A percentile compares a stretch with the other conserved stretches of the same genome.
These are phyloP conservation scores for Rhazya stricta DNA, from an alignment of 257 asterid species.

Conservation along the genomic window DNA sequence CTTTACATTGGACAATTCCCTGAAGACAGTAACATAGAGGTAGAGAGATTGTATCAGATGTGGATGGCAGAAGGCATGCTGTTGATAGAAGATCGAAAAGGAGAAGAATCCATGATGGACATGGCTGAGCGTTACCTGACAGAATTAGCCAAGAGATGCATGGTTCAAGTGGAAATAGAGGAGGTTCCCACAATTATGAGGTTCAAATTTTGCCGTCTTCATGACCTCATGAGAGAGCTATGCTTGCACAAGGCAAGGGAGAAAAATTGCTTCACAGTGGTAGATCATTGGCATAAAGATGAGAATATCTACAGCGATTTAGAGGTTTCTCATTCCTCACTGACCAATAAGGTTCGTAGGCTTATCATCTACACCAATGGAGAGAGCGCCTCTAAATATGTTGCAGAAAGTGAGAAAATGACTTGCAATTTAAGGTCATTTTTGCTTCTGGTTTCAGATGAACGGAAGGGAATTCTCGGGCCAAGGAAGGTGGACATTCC, in stretches of 20 bases:
- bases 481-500: too few species aligned
- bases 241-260: neutral
- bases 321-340: too few species aligned
- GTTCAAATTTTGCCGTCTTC: neutral
- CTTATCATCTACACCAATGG: too few species aligned
- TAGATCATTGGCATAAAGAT: neutral
- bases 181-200: neutral
- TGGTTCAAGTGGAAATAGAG: neutral
- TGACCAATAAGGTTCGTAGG: too few species aligned
- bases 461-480: too few species aligned
- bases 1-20: too few species aligned
- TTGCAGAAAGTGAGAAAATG: too few species aligned
- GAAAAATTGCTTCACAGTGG: neutral
- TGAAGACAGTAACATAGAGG: neutral
- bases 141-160: neutral
- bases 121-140: neutral
- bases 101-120: slow-evolving; percentile 8
- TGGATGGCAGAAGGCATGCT: slow-evolving; percentile 4
- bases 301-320: too few species aligned
- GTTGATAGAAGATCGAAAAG: neutral
- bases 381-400: too few species aligned
- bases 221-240: neutral
- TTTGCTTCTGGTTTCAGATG: too few species aligned
- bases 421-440: too few species aligned
- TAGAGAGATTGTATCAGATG: neutral